phyloP scores from a whole-genome alignment of 2,329 filamentous ascomycete genomes.

The Botryotinia globosa region DNA sequence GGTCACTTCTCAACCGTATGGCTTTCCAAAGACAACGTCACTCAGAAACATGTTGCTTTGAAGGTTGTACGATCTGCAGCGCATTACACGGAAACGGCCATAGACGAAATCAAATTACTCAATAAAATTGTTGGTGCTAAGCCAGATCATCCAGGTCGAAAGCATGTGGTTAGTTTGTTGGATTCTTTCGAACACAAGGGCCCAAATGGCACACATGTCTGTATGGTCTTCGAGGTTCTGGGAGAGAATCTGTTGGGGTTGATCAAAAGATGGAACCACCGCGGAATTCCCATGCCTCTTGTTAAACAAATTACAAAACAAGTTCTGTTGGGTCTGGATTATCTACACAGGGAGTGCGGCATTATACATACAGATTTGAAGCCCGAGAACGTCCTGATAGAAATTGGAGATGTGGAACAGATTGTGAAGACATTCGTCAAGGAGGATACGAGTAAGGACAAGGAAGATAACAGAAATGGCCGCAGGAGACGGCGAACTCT shows the following conservation, averaged over 20 bases:
- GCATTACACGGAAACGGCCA: conserved; percentile 97
- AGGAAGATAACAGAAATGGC: conserved; percentile 88
- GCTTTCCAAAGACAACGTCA: conserved; percentile 77
- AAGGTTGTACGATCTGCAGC: conserved; percentile 97
- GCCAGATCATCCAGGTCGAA: conserved; percentile 87
- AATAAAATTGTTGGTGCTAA: conserved; percentile 97
- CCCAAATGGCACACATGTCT: conserved; percentile 92
- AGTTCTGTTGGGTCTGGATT: conserved; percentile 90
- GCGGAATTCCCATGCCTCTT: conserved; percentile 91
- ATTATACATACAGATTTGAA: conserved; percentile 99
- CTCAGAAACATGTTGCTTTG: conserved; percentile 89
- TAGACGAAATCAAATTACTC: conserved; percentile 98
- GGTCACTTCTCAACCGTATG: conserved; percentile 99
- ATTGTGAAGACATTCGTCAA: conserved; percentile 97
- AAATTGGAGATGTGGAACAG: conserved; percentile 98
- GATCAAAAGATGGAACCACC: conserved; percentile 98
- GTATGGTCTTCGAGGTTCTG: conserved; percentile 98
- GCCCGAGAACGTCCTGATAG: conserved; percentile 93
- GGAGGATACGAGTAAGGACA: conserved; percentile 61
- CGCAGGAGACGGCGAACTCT: conserved; percentile 84
- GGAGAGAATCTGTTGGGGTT: conserved; percentile 92
- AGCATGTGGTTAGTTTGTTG: conserved; percentile 91
- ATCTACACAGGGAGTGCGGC: conserved; percentile 94
- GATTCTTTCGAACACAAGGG: conserved; percentile 98
- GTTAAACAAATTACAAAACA: conserved; percentile 99